Conservation (phyloP, 169 alveolate species). For the Cryptosporidium parvum region DNA sequence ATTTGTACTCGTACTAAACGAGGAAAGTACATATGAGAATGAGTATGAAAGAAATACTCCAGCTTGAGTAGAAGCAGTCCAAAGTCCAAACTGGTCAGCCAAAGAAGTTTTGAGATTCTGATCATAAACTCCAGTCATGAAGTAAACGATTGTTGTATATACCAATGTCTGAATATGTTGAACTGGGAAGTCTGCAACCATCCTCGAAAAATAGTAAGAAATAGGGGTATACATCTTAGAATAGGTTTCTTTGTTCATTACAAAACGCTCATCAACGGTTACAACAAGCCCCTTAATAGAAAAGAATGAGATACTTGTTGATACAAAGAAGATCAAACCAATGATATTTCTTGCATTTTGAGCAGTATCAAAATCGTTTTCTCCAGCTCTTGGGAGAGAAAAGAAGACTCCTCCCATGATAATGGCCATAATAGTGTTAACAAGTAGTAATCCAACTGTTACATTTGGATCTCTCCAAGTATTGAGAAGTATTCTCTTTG, state of each 20-base stretch:
- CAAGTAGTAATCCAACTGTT: conserved; percentile 34
- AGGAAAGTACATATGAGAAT: conserved; percentile 44
- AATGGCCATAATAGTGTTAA: conserved; percentile 42
- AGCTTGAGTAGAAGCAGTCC: conserved; percentile 56
- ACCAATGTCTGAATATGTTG: conserved; percentile 58
- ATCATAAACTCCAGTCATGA: conserved; percentile 57
- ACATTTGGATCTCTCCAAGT: conserved; percentile 67
- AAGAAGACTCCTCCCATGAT: conserved; percentile 65
- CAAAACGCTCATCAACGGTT: conserved; percentile 55
- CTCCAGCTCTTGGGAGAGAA: conserved; percentile 47
- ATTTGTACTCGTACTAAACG: conserved; percentile 20
- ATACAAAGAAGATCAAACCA: conserved; percentile 54
- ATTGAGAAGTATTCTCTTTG: conserved; percentile 32
- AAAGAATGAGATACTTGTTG: conserved; percentile 45
- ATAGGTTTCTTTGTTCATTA: conserved; percentile 62
- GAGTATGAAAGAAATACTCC: conserved; percentile 38
- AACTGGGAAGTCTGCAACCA: conserved; percentile 59
- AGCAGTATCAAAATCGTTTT: conserved; percentile 13
- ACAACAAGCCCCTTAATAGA: conserved; percentile 43
- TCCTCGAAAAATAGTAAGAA: conserved; percentile 58
- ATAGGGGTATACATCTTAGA: conserved; percentile 72
- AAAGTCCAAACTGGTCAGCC: conserved; percentile 66
- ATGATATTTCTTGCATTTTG: conserved; percentile 62
- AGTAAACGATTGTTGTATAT: conserved; percentile 51
- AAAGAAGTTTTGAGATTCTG: conserved; percentile 23